phyloP scores from a whole-genome alignment of 345 rosid genomes.

The Linum usitatissimum region DNA sequence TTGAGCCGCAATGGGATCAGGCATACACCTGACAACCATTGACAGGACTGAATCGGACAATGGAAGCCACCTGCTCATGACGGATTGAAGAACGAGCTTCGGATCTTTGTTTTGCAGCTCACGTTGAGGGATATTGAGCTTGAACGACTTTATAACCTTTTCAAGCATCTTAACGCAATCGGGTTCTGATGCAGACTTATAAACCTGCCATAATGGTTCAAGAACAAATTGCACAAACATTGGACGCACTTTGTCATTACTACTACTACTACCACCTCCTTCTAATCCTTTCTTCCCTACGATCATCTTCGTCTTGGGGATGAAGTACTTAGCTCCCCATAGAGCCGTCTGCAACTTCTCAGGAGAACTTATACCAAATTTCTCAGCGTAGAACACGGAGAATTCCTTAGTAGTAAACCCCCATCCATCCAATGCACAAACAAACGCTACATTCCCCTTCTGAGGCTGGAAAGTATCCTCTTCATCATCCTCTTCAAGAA shows the following conservation, averaged over 20 bases:
- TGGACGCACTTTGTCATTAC: constrained; percentile 66
- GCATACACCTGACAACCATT: constrained; percentile 76
- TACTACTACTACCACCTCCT: constrained; percentile 40
- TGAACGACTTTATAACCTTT: constrained; percentile 64
- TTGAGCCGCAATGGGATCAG: constrained; percentile 77
- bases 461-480: constrained; percentile 93
- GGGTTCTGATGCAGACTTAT: constrained; percentile 60
- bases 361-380: constrained; percentile 60
- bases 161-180: constrained; percentile 55
- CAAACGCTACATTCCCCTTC: constrained; percentile 82
- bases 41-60: constrained; percentile 74
- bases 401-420: constrained; percentile 69
- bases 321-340: constrained; percentile 87
- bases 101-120: constrained; percentile 86
- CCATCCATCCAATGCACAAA: constrained; percentile 91
- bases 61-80: constrained; percentile 93
- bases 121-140: constrained; percentile 58
- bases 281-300: constrained; percentile 60
- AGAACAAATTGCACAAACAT: constrained; percentile 97
- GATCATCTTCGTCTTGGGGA: constrained; percentile 70
- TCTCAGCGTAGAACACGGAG: constrained; percentile 69
- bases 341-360: constrained; percentile 50
- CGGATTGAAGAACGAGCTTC: constrained; percentile 63
- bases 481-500: constrained; percentile 68
- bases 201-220: constrained; percentile 88